phyloP scores from a whole-genome alignment of 2,329 filamentous ascomycete species.

The Fusarium nanum region DNA sequence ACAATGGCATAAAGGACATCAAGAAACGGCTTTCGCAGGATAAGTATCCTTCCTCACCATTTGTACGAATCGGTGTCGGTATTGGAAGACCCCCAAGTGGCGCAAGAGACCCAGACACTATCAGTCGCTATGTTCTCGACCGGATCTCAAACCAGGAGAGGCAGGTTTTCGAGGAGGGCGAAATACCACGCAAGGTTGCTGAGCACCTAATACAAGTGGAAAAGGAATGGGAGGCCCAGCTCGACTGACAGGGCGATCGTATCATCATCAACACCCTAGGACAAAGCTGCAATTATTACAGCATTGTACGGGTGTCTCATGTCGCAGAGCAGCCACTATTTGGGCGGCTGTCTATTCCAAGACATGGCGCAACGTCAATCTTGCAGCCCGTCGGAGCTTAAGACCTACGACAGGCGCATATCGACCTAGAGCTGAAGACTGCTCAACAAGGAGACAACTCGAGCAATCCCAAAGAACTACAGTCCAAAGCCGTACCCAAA shows the following conservation, averaged over 20 bases:
- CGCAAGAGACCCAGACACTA: conserved; percentile 71
- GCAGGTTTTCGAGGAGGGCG: conserved; percentile 59
- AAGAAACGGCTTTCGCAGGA: conserved; percentile 60
- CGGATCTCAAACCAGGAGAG: conserved; percentile 69
- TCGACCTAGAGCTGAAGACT: not conserved
- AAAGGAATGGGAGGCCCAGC: conserved; percentile 51
- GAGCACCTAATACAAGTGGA: conserved; percentile 61
- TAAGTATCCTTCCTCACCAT: conserved; percentile 56
- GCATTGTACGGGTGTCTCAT: not conserved
- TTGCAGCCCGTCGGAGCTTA: not conserved
- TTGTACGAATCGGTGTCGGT: conserved; percentile 78
- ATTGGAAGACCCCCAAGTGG: conserved; percentile 80
- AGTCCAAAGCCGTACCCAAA: conserved; percentile 16
- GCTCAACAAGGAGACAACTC: not conserved
- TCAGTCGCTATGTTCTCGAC: conserved; percentile 81
- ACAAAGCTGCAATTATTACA: not conserved
- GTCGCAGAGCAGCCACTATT: not conserved
- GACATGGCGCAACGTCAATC: not conserved
- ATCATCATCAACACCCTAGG: not conserved
- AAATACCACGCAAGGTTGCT: conserved; percentile 64
- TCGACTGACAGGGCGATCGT: conserved; percentile 21
- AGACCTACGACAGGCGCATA: not conserved
- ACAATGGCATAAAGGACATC: conserved; percentile 80
- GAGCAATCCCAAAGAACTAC: not conserved
- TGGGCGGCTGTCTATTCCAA: not conserved